Base-by-base conservation (phyloP, 2,329 filamentous ascomycete genomes). In the Fusarium sp. region DNA sequence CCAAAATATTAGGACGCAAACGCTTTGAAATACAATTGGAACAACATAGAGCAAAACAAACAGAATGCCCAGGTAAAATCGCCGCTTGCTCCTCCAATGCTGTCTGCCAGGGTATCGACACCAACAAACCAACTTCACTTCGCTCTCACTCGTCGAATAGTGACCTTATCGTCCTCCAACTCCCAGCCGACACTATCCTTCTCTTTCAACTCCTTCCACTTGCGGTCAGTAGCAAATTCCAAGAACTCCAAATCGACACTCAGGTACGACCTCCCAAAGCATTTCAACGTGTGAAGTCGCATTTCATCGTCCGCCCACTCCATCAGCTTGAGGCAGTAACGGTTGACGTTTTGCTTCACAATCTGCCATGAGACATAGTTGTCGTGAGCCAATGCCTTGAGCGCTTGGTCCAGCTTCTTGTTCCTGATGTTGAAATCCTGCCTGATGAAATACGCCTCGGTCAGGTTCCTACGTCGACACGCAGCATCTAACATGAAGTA, bases 401-500 rank as follows among this genome's bases (percentile, higher is more conserved):
- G 79, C 25, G 91, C 83, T 5, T 80, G 80, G 69, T 92, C 88
- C 1, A 97, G 82, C 49, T 88, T 85, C n/a, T 81, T 74, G 72
- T 92, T 91, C 42, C 80, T 80, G 53, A 93, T 83, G 7, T 75
- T 75, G 74, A 91, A 90, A 24, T 78, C 74, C 47, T 84, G 79
- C 51, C 88, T 85, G 51, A 93, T 78, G 3, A 85, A 81, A 71
- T 90, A 92, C 2, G 94, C 95, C 51, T 89, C 87, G 2, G 85
- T 82, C 25, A 96, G 78, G 65, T 96, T 87, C 11, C 85, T 83
- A 65, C 93, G 88, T 24, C 95, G 88, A 73, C 95, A 98, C 6
- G 93, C 93, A 36, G 93, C 85, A 77, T 99, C 95, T 25, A 99
- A 85, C 44, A 97, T 87, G 25, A 92, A 83, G 71, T 97, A 96